Percentiles rank a stretch among this genome's conserved stretches.
Evolutionary conservation across 106 monocot genomes (phyloP).

Genomic region (Agapanthus africanus): DNA sequence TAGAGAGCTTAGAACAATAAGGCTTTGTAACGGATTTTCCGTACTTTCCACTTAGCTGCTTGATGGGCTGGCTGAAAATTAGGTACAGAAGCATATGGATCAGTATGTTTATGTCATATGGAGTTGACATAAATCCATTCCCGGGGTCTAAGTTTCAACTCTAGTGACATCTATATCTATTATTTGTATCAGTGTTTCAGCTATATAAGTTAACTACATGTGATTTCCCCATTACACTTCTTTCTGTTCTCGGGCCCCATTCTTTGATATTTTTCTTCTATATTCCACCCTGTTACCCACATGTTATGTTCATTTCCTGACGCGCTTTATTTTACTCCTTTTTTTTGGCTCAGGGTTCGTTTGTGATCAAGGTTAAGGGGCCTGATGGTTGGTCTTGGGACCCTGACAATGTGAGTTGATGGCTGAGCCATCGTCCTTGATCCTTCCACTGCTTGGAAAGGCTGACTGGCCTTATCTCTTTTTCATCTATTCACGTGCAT

Average conservation of each 20-base stretch:
- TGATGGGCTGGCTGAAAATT: background rate
- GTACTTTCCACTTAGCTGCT: background rate
- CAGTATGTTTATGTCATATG: background rate
- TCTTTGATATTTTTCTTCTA: background rate
- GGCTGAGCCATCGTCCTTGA: background rate
- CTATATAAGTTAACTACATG: background rate
- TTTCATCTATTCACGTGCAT: background rate
- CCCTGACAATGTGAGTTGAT: slow-evolving; percentile 62
- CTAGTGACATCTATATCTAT: background rate
- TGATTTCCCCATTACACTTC: background rate
- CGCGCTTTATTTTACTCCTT: slow-evolving; percentile 7
- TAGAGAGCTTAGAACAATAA: background rate
- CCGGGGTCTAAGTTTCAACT: background rate
- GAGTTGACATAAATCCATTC: background rate
- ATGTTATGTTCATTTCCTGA: background rate
- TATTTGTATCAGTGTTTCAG: background rate
- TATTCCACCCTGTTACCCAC: background rate
- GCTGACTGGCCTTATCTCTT: too few species aligned
- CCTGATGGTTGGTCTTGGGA: slow-evolving; percentile 96
- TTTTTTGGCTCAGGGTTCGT: slow-evolving; percentile 99
- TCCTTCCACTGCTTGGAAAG: background rate
- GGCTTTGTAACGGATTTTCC: background rate
- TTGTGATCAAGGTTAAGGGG: slow-evolving; percentile 75
- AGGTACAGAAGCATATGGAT: background rate
- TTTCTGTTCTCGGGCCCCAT: background rate